Conservation (phyloP, 2,329 filamentous ascomycete genomes). For the Karstenula rhodostoma region DNA sequence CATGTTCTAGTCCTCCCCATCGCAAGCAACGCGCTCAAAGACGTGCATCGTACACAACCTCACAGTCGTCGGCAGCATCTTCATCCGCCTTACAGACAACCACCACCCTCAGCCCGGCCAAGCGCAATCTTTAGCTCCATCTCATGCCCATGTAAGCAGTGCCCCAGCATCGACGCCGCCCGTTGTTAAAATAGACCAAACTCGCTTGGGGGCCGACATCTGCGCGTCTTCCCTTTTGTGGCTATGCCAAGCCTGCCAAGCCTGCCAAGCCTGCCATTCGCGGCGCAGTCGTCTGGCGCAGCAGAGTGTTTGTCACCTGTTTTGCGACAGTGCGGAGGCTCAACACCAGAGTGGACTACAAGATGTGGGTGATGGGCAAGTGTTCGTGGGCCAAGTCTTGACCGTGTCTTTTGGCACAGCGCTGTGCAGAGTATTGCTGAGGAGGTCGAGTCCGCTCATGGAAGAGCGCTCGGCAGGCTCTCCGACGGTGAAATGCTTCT, state of each 20-base stretch:
- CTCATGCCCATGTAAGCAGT: conserved; percentile 1
- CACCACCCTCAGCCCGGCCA: neutral
- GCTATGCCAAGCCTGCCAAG: neutral
- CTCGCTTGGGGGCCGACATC: neutral
- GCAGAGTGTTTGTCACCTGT: neutral
- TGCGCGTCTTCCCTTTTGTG: neutral
- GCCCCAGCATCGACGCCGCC: conserved; percentile 2
- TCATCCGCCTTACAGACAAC: conserved; percentile 8
- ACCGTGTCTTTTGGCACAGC: neutral
- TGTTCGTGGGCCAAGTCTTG: neutral
- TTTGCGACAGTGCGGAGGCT: neutral
- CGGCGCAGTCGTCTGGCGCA: neutral
- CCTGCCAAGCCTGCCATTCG: neutral
- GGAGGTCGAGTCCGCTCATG: neutral
- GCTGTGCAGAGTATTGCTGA: neutral
- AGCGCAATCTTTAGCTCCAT: conserved; percentile 6
- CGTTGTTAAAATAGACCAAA: conserved; percentile 13
- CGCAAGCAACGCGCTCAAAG: neutral
- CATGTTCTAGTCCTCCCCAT: neutral
- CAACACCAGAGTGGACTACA: neutral
- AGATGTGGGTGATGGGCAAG: neutral
- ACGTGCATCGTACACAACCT: neutral
- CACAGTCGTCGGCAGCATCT: neutral
- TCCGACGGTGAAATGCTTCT: neutral
- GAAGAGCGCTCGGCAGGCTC: neutral